Evolutionary conservation across 768 basidiomycete genomes (phyloP).

Genomic region (Leccinum olivaceopallidum): DNA sequence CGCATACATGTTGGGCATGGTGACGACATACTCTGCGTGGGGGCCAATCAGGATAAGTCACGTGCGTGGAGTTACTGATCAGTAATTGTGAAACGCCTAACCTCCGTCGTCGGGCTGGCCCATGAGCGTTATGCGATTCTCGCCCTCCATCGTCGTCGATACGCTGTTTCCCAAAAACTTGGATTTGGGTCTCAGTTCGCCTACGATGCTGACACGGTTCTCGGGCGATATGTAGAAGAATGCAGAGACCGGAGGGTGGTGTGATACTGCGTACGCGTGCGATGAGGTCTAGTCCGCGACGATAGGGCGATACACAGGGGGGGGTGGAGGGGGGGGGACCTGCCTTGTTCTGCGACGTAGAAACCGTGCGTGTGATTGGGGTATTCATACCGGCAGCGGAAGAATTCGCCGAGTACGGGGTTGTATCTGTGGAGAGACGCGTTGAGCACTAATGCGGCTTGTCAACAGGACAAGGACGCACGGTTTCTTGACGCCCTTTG

Average conservation of each 20-base stretch:
- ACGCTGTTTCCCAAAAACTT: conserved; percentile 97
- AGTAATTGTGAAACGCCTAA: conserved; percentile 51
- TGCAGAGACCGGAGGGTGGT: conserved; percentile 93
- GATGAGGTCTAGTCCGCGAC: conserved; percentile 7
- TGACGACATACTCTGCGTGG: conserved; percentile 72
- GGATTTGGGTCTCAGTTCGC: conserved; percentile 93
- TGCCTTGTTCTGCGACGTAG: conserved; percentile 96
- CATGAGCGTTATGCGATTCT: conserved; percentile 83
- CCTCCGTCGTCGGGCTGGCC: conserved; percentile 86
- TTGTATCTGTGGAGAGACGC: conserved; percentile 69
- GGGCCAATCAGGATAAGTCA: conserved; percentile 2
- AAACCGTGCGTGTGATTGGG: conserved; percentile 89
- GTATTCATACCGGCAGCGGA: conserved; percentile 94
- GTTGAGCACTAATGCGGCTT: conserved; percentile 3
- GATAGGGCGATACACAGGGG: not conserved
- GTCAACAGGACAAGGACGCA: conserved; percentile 39
- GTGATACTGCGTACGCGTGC: conserved; percentile 64
- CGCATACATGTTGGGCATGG: conserved; percentile 99
- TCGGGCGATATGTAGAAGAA: conserved; percentile 94
- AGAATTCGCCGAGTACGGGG: conserved; percentile 96
- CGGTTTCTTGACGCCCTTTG: conserved; percentile 99
- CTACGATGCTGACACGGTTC: conserved; percentile 83
- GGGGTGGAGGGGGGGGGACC: conserved; percentile 10
- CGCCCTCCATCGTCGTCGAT: conserved; percentile 94
- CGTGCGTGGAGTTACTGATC: not conserved